Base-by-base conservation (phyloP, 345 rosid species). In the Isatis tinctoria region DNA sequence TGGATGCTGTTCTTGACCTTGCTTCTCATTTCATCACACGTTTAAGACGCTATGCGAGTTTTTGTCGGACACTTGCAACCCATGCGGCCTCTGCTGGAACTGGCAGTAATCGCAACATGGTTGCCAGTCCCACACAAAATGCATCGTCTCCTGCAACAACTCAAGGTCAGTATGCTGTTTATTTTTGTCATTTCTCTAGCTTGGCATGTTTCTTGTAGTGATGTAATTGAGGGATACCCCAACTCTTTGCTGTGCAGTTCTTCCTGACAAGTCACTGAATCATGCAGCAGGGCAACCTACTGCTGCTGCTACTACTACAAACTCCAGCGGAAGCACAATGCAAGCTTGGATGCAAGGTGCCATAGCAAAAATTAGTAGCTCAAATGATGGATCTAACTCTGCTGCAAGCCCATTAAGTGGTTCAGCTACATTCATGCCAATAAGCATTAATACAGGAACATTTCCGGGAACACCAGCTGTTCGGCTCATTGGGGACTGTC, bases 391-490 rank as follows among this genome's bases (percentile, higher is more conserved):
- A 72, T 48, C 91, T 32, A 84, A 67, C 83, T 37, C 97, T 57
- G 57, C 91, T 66, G 84, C 89, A 24, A 94, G 80, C 72, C 85
- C 98, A 41, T 84, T 92, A 24, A 88, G 82, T 68, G 97, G 97
- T 72, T 93, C 98, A 59, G 62, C 98, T 59, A 70, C 93, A 70
- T 87, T 89, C 76, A 96, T 89, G 89, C 99, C 99, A 51, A 96
- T 96, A 74, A 92, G 98, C 87, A 92, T 96, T 63, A 96, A 96
- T 76, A 96, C 96, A 32, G 99, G 98, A 81, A 92, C 98, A 67
- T 96, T 96, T 82, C 99, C 98, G 39, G 99, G 99, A 84, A 96
- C 99, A 40, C 98, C 99, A 11, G 99, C 99, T 83, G 99, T 96
- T 57, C 82, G 99, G 83, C 96, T 96, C 66, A 96, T 96, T 83